A percentile compares a stretch with the other conserved stretches of the same genome.
Evolutionary conservation across 768 basidiomycete genomes (phyloP).

Genomic region (Lyophyllum semitale): DNA sequence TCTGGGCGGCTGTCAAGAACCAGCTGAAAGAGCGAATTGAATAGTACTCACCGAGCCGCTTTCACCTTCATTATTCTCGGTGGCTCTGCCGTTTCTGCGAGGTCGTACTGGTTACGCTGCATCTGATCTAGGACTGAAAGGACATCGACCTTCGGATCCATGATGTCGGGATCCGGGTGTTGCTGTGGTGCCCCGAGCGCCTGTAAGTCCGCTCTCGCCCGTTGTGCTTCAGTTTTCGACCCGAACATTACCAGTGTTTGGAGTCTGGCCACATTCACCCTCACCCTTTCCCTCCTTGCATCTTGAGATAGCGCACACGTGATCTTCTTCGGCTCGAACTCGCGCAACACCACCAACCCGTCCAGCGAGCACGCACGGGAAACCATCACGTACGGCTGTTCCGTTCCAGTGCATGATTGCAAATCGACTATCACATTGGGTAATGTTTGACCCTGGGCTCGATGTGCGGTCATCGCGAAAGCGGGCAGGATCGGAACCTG

Average conservation of each 20-base stretch:
- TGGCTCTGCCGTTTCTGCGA: too few species aligned
- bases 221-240: too few species aligned
- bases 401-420: constrained; percentile 14
- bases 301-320: background rate
- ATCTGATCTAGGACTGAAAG: too few species aligned
- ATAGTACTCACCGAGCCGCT: too few species aligned
- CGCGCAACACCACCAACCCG: constrained; percentile 8
- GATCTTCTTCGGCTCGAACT: background rate
- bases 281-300: background rate
- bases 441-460: constrained; percentile 32
- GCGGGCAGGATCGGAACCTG: constrained; percentile 31
- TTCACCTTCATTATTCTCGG: too few species aligned
- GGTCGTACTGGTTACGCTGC: too few species aligned
- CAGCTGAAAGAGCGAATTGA: too few species aligned
- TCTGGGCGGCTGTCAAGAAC: too few species aligned
- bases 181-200: too few species aligned
- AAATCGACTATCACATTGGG: constrained; percentile 26
- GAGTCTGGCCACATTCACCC: background rate
- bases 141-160: too few species aligned
- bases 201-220: too few species aligned
- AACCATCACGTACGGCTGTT: constrained; percentile 34
- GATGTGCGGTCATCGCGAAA: constrained; percentile 30
- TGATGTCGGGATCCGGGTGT: too few species aligned
- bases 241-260: background rate
- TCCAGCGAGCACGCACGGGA: constrained; percentile 23